These are phyloP conservation scores for Epicoccum sorghinum DNA, from an alignment of 2,329 filamentous ascomycete genomes.

Conservation along the genomic window DNA sequence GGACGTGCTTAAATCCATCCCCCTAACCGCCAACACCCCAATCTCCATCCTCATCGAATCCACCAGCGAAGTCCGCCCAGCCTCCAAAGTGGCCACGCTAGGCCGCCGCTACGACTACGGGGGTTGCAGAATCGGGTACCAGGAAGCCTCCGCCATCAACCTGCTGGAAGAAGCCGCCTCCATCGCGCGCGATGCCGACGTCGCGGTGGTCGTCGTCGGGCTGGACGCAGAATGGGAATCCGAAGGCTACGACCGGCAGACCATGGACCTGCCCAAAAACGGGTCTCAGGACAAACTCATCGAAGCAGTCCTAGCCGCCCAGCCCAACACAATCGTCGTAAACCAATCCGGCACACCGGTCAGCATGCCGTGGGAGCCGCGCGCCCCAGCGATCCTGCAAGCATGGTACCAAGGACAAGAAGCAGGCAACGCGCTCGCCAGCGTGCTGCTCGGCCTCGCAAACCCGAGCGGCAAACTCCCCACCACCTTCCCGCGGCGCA, in stretches of 20 bases:
- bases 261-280: slow-evolving; percentile 63
- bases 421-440: slow-evolving; percentile 79
- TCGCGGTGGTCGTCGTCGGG: slow-evolving; percentile 79
- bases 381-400: slow-evolving; percentile 71
- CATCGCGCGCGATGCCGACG: slow-evolving; percentile 72
- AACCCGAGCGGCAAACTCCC: slow-evolving; percentile 79
- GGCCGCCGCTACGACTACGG: slow-evolving; percentile 70
- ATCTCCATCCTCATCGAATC: slow-evolving; percentile 69
- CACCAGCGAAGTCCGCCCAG: slow-evolving; percentile 69
- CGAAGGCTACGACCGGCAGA: slow-evolving; percentile 69
- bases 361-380: slow-evolving; percentile 71
- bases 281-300: slow-evolving; percentile 70
- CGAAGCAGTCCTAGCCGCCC: slow-evolving; percentile 66
- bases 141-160: slow-evolving; percentile 69
- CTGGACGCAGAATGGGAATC: slow-evolving; percentile 81
- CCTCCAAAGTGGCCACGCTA: slow-evolving; percentile 63
- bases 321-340: slow-evolving; percentile 72
- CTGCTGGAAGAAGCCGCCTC: slow-evolving; percentile 63
- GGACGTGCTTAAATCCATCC: slow-evolving; percentile 66
- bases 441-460: slow-evolving; percentile 74
- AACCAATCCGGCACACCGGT: slow-evolving; percentile 78
- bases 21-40: slow-evolving; percentile 64
- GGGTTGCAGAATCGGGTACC: slow-evolving; percentile 74
- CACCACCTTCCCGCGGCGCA: slow-evolving; percentile 67
- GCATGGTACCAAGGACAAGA: slow-evolving; percentile 90